Conservation (phyloP, 2,329 filamentous ascomycete species). For the Microthyrium microscopicum region DNA sequence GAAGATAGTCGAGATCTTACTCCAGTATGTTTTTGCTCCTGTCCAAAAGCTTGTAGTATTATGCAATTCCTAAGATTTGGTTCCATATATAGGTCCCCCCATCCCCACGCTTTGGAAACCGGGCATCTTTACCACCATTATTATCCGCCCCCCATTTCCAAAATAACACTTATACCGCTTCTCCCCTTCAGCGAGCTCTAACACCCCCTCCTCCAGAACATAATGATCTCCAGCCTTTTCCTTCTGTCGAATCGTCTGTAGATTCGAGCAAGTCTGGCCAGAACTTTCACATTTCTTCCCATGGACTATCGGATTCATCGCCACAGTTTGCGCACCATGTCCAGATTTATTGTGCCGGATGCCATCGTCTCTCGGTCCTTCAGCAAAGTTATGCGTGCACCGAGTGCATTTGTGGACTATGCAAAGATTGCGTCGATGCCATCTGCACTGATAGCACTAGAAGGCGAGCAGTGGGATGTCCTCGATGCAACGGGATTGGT, state of each 20-base stretch:
- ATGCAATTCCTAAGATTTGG: no score
- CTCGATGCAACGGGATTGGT: constrained; percentile 61
- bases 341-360: constrained; percentile 86
- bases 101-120: constrained; percentile 33
- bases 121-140: constrained; percentile 45
- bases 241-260: constrained; percentile 70
- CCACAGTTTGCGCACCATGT: constrained; percentile 25
- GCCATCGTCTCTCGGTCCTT: constrained; percentile 58
- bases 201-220: constrained; percentile 44
- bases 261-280: constrained; percentile 17
- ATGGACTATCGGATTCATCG: constrained; percentile 6
- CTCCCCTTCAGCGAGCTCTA: constrained; percentile 75
- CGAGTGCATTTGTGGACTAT: constrained; percentile 89
- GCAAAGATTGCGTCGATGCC: constrained; percentile 71
- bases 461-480: constrained; percentile 55
- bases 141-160: constrained; percentile 30
- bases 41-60: neutral
- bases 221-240: constrained; percentile 51
- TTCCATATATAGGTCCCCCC: constrained; percentile 6
- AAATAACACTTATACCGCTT: constrained; percentile 56
- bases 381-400: constrained; percentile 86
- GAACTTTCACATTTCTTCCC: constrained; percentile 6
- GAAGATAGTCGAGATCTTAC: constrained; percentile 79
- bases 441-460: constrained; percentile 56
- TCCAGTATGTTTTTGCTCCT: constrained; percentile 52